Conservation (phyloP, 106 monocot genomes). For the Chionographis japonica region DNA sequence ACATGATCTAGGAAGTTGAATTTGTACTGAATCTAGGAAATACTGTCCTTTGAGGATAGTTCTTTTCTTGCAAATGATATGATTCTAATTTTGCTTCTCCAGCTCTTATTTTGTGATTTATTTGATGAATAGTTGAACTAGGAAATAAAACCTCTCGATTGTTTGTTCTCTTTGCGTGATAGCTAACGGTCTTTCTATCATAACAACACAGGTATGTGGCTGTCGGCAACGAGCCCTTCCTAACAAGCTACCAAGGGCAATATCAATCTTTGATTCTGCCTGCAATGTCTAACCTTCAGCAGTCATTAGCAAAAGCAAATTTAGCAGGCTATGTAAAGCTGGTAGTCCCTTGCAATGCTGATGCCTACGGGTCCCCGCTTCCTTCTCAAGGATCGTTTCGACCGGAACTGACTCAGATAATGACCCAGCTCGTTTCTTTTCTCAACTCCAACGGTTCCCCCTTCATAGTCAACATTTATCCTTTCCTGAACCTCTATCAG, state of each 20-base stretch:
- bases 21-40: too few relatives aligned
- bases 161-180: too few relatives aligned
- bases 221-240: slow-evolving; percentile 88
- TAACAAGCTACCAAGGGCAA: slow-evolving; percentile 69
- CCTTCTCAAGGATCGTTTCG: slow-evolving; percentile 84
- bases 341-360: slow-evolving; percentile 92
- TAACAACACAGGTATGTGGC: slow-evolving; percentile 60
- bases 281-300: slow-evolving; percentile 64
- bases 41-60: too few relatives aligned
- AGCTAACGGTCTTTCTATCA: too few relatives aligned
- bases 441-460: slow-evolving; percentile 68
- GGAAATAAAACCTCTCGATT: too few relatives aligned
- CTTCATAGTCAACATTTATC: slow-evolving; percentile 84
- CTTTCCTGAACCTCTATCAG: slow-evolving; percentile 72
- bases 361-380: slow-evolving; percentile 60
- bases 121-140: too few relatives aligned
- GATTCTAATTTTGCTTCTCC: too few relatives aligned
- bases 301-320: slow-evolving; percentile 65
- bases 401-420: slow-evolving; percentile 62
- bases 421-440: slow-evolving; percentile 66
- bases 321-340: slow-evolving; percentile 69
- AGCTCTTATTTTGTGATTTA: too few relatives aligned
- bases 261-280: slow-evolving; percentile 66
- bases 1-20: too few relatives aligned
- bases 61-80: too few relatives aligned